Base-by-base conservation (phyloP, 2,329 filamentous ascomycete genomes). In the Cladosporium velox region DNA sequence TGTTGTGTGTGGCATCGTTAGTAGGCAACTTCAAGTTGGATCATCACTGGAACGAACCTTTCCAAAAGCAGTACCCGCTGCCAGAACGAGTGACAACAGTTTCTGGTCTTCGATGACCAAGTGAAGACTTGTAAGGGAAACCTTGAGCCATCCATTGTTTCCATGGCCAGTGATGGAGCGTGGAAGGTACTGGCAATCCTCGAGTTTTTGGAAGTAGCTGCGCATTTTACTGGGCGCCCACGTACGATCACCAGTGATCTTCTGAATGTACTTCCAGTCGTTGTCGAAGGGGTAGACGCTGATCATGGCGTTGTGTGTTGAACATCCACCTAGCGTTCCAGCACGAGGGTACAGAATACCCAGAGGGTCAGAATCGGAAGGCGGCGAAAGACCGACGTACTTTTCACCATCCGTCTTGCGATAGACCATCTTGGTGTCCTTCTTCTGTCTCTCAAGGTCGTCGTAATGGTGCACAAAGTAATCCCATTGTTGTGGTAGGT, bases 401-500 rank as follows among this genome's bases (percentile, higher is more conserved):
- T 82, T 75, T 2, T 76, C 74, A 12, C 85, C 85, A 51, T 83
- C 76, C 0, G 82, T 77, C 0, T 83, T 84, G 7, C 81, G 73
- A 72, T 87, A 89, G 1, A 84, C 84, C 59, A 85, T 84, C 79
- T 90, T 89, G 70, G 78, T 84, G 73, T 90, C 86, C 60, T 80
- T 78, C 26, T 82, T 79, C 68, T 87, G 84, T 34, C 83, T 80
- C 26, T 76, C 75, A 51, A 85, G 77, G 67, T 88, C 82, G 10
- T 80, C 78, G 72, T 88, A 89, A 74, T 89, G 87, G 55, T 82
- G 82, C 14, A 88, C 85, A 68, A 85, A 90, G 77, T 86, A 89
- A 73, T 88, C 85, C 87, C 87, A 90, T 52, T 81, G 77, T 69
- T 87, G 80, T 18, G 82, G 80, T 28, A 80, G 79, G 67, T 88